Evolutionary conservation across 1,284 basidiomycete genomes (phyloP).

Genomic region (Inonotus hispidus): DNA sequence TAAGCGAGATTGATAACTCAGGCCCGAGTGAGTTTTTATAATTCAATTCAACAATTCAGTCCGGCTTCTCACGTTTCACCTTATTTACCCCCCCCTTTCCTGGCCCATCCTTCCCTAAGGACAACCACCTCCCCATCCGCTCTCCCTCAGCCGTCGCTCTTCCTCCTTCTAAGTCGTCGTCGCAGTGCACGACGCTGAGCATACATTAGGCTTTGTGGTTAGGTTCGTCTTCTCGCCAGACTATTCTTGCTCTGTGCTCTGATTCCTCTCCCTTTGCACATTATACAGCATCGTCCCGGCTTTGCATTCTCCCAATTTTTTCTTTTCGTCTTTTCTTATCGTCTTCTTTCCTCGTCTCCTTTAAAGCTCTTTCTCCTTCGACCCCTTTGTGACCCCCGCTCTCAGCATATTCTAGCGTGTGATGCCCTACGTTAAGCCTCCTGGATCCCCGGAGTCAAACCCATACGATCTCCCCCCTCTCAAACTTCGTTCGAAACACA

Average conservation of each 20-base stretch:
- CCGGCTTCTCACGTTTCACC: constrained; percentile 10
- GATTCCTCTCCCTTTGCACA: neutral
- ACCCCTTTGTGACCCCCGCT: neutral
- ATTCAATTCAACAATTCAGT: too few relatives aligned
- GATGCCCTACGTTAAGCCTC: constrained; percentile 19
- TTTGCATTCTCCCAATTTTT: neutral
- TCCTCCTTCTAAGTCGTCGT: neutral
- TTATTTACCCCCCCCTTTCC: constrained; percentile 6
- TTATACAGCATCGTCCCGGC: neutral
- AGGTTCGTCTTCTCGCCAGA: neutral
- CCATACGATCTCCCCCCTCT: constrained; percentile 23
- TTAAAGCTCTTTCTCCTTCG: neutral
- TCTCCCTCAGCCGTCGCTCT: constrained; percentile 10
- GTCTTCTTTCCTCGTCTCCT: neutral
- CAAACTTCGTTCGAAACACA: constrained; percentile 31
- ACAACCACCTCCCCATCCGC: neutral
- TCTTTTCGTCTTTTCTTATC: neutral
- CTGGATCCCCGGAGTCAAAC: constrained; percentile 20
- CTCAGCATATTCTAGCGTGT: neutral
- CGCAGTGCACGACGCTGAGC: constrained; percentile 3
- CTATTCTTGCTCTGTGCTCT: neutral
- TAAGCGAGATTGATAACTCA: neutral
- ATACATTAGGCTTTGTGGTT: constrained; percentile 3
- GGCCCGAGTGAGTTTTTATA: neutral
- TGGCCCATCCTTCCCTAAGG: neutral